These are phyloP conservation scores for Pilaira anomala DNA, from an alignment of 192 early-diverging fungal species.

Conservation along the genomic window DNA sequence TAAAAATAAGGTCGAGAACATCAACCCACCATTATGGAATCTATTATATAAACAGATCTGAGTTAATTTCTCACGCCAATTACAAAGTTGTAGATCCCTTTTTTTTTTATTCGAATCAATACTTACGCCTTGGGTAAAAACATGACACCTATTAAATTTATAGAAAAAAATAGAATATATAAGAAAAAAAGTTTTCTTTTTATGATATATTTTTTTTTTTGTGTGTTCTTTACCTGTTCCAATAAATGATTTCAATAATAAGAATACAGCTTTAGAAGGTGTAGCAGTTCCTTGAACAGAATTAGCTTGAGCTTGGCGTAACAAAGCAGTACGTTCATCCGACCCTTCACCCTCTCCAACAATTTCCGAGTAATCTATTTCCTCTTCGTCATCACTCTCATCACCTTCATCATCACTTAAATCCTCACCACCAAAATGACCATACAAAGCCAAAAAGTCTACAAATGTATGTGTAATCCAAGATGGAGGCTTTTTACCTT, in stretches of 20 bases:
- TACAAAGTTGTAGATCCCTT: neutral
- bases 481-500: constrained; percentile 69
- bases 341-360: neutral
- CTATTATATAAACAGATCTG: constrained; percentile 34
- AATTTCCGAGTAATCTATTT: neutral
- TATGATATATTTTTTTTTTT: neutral
- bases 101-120: neutral
- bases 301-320: constrained; percentile 9
- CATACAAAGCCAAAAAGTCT: constrained; percentile 89
- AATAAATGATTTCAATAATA: constrained; percentile 77
- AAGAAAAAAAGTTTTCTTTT: neutral
- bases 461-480: constrained; percentile 86
- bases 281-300: constrained; percentile 49
- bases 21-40: constrained; percentile 59
- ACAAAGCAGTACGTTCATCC: constrained; percentile 24
- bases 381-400: constrained; percentile 2
- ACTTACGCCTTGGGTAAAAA: constrained; percentile 34
- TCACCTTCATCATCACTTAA: constrained; percentile 50
- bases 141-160: constrained; percentile 33
- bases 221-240: constrained; percentile 34
- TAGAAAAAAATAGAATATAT: neutral
- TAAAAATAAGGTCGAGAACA: constrained; percentile 53
- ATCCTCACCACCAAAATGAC: constrained; percentile 93
- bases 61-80: neutral
- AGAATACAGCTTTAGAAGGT: constrained; percentile 69